Evolutionary conservation across 805 yeast species (phyloP), one percentile per base, ranked within the genome.

Genomic region (Candida taoyuanica): DNA sequence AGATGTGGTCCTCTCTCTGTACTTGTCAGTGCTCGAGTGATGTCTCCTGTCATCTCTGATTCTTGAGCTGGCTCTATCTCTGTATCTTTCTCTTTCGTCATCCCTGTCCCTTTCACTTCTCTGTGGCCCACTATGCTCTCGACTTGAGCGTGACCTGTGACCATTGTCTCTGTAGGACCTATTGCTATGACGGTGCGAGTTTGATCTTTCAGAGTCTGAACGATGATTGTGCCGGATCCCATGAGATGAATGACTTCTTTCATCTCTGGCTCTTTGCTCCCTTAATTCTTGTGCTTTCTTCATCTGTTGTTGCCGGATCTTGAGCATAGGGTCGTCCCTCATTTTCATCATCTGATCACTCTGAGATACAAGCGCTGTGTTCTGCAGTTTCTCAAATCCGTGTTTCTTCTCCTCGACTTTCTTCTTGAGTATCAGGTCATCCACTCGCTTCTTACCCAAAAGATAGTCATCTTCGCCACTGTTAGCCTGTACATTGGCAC

Each of bases 381-480:
- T 31, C 8, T 24, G 36, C 13, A 47, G 17, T 36, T 38, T 44
- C 26, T 55, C 50, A 40, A 49, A 46, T 25, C 49, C 65, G 60
- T 26, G 31, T 53, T 56, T 32, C 44, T 49, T 34, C 19, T 44
- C 43, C 19, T 37, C 44, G 4, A 29, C 31, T 5, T 46, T 53
- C 1, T 40, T 29, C 6, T 56, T 53, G 16, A 59, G 21, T 6
- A 70, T 49, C 29, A 66, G 40, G n/a, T 56, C 60, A 45, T 68
- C 71, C 14, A 76, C 58, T 9, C 72, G 56, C 44, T 68, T 67
- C 52, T 65, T 71, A 1, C 86, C 85, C 28, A 73, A 51, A 11
- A 81, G 54, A 48, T 74, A 65, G 40, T 69, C 79, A 42, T 78
- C 81, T 42, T 78, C 81, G n/a, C 67, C 64, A 1, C 67, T 65